A percentile compares a stretch with the other conserved stretches of the same genome.
Conservation (phyloP, 2,329 filamentous ascomycete genomes). For the Eutypa lata region DNA sequence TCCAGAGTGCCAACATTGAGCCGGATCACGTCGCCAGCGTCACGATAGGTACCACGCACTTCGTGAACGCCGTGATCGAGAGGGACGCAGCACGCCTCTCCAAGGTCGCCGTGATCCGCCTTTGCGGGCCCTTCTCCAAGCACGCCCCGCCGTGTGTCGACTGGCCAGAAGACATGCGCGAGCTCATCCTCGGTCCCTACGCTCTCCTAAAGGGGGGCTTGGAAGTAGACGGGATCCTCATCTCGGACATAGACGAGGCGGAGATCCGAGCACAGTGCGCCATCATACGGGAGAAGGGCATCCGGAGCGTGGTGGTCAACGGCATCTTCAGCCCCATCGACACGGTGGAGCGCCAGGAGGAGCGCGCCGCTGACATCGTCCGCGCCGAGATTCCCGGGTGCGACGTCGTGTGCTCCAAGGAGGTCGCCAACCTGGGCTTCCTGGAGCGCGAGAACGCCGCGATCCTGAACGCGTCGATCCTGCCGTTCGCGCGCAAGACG, state of each 20-base stretch:
- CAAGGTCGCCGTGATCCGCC: constrained; percentile 50
- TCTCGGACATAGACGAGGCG: constrained; percentile 40
- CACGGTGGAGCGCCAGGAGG: constrained; percentile 44
- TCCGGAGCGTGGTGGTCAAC: constrained; percentile 44
- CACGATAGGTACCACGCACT: constrained; percentile 55
- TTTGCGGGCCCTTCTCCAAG: constrained; percentile 52
- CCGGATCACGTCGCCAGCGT: constrained; percentile 42
- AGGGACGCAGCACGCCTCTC: constrained; percentile 45
- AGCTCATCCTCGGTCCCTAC: constrained; percentile 43
- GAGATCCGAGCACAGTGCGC: constrained; percentile 38
- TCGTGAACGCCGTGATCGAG: constrained; percentile 57
- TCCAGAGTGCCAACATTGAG: constrained; percentile 23
- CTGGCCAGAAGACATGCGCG: constrained; percentile 48
- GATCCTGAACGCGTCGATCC: constrained; percentile 61
- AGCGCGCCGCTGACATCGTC: constrained; percentile 42
- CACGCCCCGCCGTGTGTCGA: constrained; percentile 50
- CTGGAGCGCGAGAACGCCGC: constrained; percentile 63
- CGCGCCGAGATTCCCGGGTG: constrained; percentile 34
- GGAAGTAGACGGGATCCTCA: constrained; percentile 48
- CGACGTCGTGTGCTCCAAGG: constrained; percentile 48
- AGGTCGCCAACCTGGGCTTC: constrained; percentile 52
- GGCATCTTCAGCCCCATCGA: constrained; percentile 55
- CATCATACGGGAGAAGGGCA: constrained; percentile 37
- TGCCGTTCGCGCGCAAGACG: constrained; percentile 54
- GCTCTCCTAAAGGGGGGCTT: constrained; percentile 47